phyloP scores from a whole-genome alignment of 176 grass and related monocot species.

The Bromus sterilis region DNA sequence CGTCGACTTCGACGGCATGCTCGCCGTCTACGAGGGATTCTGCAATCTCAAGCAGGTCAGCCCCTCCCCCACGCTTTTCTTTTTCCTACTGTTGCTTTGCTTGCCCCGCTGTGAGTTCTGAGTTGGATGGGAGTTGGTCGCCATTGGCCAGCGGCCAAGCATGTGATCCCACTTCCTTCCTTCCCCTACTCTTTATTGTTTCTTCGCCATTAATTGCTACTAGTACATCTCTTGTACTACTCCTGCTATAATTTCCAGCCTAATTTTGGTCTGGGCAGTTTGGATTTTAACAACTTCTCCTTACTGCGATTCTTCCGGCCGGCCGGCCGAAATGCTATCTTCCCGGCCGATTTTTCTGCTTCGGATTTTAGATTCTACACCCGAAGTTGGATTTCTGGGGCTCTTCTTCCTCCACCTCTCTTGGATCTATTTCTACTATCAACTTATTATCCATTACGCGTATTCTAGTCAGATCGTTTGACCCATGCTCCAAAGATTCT shows the following conservation, averaged over 20 bases:
- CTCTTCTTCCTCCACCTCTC: background rate
- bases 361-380: background rate
- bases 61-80: background rate
- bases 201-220: background rate
- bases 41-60: conserved; percentile 90
- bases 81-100: background rate
- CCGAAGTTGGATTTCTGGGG: background rate
- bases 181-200: background rate
- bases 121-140: background rate
- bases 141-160: background rate
- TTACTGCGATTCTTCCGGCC: background rate
- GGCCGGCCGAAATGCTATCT: background rate
- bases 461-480: background rate
- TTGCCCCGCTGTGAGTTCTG: background rate
- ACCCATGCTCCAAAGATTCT: background rate
- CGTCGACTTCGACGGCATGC: conserved; percentile 74
- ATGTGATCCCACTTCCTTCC: background rate
- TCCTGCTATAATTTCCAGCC: background rate
- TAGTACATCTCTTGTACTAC: background rate
- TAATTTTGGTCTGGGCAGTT: background rate
- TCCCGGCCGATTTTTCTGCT: background rate
- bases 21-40: conserved; percentile 76
- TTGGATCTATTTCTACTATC: background rate
- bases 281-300: background rate
- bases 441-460: background rate